phyloP scores from a whole-genome alignment of 2,329 filamentous ascomycete genomes.

The Laburnicola sp. region DNA sequence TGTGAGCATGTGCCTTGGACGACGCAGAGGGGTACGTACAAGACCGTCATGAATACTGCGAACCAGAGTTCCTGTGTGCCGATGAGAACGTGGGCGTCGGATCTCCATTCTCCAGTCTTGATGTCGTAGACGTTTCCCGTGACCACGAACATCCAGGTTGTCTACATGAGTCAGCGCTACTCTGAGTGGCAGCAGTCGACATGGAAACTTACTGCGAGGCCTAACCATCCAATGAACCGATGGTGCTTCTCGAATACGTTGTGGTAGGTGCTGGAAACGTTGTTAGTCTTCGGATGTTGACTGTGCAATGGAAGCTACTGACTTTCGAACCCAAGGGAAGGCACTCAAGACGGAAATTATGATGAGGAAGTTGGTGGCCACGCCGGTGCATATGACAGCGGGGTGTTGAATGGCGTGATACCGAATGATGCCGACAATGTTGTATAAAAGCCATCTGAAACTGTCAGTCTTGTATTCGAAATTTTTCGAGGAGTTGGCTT shows the following conservation, averaged over 20 bases:
- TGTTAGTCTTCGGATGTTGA: slow-evolving; percentile 17
- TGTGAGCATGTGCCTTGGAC: slow-evolving; percentile 10
- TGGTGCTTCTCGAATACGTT: slow-evolving; percentile 44
- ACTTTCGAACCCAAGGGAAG: slow-evolving; percentile 44
- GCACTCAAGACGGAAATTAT: slow-evolving; percentile 42
- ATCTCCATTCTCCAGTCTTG: slow-evolving; percentile 37
- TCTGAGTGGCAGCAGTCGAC: neutral
- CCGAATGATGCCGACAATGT: slow-evolving; percentile 40
- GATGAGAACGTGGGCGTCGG: slow-evolving; percentile 32
- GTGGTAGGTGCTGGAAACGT: slow-evolving; percentile 33
- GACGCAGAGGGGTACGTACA: slow-evolving; percentile 22
- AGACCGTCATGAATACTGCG: slow-evolving; percentile 42
- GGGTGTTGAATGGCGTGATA: slow-evolving; percentile 38
- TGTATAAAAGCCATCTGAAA: slow-evolving; percentile 39
- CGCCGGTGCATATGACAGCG: slow-evolving; percentile 37
- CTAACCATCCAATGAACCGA: slow-evolving; percentile 42
- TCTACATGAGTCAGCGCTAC: slow-evolving; percentile 24
- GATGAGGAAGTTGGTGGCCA: slow-evolving; percentile 41
- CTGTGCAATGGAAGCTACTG: slow-evolving; percentile 11
- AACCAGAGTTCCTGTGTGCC: slow-evolving; percentile 44
- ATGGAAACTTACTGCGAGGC: slow-evolving; percentile 33
- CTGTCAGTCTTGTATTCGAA: slow-evolving; percentile 11
- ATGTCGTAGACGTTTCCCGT: slow-evolving; percentile 40
- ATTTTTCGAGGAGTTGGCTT: slow-evolving; percentile 9
- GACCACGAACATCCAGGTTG: slow-evolving; percentile 42